Evolutionary conservation across 2,329 filamentous ascomycete genomes (phyloP), one percentile per base, ranked within the genome.

Genomic region (Colletotrichum eremochloae): DNA sequence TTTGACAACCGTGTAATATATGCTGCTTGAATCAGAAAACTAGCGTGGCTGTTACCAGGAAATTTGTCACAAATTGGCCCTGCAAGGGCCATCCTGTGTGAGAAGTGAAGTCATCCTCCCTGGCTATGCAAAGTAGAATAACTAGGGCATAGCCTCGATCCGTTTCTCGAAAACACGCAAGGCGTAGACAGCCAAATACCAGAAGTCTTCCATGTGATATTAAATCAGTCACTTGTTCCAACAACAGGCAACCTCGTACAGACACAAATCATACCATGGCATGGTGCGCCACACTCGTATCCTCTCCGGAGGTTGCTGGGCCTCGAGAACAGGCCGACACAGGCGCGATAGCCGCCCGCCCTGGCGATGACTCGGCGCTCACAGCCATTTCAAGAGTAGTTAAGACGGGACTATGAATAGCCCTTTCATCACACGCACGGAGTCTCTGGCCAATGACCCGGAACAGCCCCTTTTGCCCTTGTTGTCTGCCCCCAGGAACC

Each of bases 401-500:
- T 29, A 29, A n/a, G 5, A 44, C 15, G 46, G 20, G 33, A 29
- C 64, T 56, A 38, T 68, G 52, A 44, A 44, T 63, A 58, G n/a
- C 52, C 33, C 15, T 24, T 20, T 5, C 68, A 18, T 62, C 36
- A 48, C 33, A 42, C 7, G 18, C 12, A 31, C 24, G 42, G 42
- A 9, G 31, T 36, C 40, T 8, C 7, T 9, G 38, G 33, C 31
- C 68, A 67, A 40, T 63, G 36, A 57, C 42, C 36, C 14, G 29
- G 57, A 20, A 29, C 36, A 63, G 57, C 68, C 57, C 64, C 57
- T 38, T 57, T 38, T 33, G 42, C 64, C 57, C 50, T 57, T 68
- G 68, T 20, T 52, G 24, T 68, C 48, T 50, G 56, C 50, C 40
- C 57, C 42, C 29, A 46, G 40, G 36, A 58, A 8, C 40, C 12